Conservation (phyloP, 1,139 yeast species). For the Pichia norvegensis region DNA sequence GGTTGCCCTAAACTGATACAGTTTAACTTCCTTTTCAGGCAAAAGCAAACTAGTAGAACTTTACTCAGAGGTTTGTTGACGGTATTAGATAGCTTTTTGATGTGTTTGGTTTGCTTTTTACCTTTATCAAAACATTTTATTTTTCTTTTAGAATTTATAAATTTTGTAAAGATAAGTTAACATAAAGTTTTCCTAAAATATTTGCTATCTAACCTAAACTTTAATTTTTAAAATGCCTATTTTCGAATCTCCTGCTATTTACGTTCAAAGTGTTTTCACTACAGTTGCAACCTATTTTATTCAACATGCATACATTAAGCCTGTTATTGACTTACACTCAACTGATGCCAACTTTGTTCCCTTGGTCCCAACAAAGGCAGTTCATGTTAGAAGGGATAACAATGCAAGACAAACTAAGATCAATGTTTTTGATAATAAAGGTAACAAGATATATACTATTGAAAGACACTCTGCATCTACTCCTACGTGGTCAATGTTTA, state of each 20-base stretch:
- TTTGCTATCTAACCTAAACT: neutral
- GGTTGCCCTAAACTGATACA: neutral
- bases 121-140: neutral
- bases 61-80: no score
- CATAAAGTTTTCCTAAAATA: neutral
- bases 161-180: no score
- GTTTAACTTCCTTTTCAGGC: no score
- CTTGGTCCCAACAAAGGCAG: constrained; percentile 36
- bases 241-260: constrained; percentile 40
- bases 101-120: neutral
- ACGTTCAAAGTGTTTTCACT: constrained; percentile 32
- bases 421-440: constrained; percentile 41
- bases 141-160: no score
- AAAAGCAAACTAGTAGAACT: no score
- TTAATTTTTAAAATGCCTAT: constrained; percentile 27
- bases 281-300: constrained; percentile 35
- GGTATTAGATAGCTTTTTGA: no score
- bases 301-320: constrained; percentile 34
- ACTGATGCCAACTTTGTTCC: constrained; percentile 36
- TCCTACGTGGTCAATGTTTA: constrained; percentile 46
- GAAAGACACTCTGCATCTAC: constrained; percentile 44
- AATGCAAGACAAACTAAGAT: constrained; percentile 37
- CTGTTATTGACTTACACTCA: constrained; percentile 31
- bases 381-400: constrained; percentile 43
- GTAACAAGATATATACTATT: constrained; percentile 40